Evolutionary conservation across 2,329 filamentous ascomycete species (phyloP).

Genomic region (Clarireedia monteithiana): DNA sequence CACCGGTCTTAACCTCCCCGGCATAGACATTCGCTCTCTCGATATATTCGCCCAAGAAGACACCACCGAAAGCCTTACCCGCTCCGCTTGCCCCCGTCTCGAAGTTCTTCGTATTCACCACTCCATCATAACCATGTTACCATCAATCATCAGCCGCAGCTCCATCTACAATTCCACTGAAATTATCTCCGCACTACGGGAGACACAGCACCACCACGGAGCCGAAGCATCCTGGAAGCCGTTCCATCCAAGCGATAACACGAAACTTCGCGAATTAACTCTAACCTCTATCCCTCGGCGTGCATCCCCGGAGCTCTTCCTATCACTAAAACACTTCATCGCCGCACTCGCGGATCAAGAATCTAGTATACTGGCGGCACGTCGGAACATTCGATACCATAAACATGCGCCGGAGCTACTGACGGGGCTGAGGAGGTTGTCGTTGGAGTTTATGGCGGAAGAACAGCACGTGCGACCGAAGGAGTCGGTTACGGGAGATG

Average conservation of each 20-base stretch:
- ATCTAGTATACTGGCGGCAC: slow-evolving; percentile 31
- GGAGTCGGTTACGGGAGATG: slow-evolving; percentile 20
- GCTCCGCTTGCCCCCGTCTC: slow-evolving; percentile 32
- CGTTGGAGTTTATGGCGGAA: slow-evolving; percentile 41
- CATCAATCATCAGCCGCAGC: slow-evolving; percentile 28
- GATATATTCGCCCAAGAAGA: background rate
- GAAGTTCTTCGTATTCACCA: slow-evolving; percentile 49
- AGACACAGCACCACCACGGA: slow-evolving; percentile 28
- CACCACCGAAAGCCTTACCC: background rate
- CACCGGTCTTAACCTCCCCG: background rate
- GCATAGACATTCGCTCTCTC: background rate
- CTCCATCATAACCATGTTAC: slow-evolving; percentile 49
- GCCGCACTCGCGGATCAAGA: slow-evolving; percentile 42
- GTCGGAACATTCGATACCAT: slow-evolving; percentile 9
- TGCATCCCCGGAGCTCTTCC: slow-evolving; percentile 42
- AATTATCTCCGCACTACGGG: slow-evolving; percentile 27
- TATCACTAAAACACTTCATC: slow-evolving; percentile 42
- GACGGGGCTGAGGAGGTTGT: slow-evolving; percentile 43
- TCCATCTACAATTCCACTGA: background rate
- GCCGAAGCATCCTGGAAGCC: slow-evolving; percentile 38
- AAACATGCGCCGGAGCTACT: slow-evolving; percentile 35
- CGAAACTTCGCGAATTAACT: slow-evolving; percentile 44
- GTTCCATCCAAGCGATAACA: slow-evolving; percentile 49
- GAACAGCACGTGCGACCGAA: background rate
- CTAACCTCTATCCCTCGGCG: slow-evolving; percentile 47